Conservation (phyloP, 2,329 filamentous ascomycete genomes). For the Huntiella savannae region DNA sequence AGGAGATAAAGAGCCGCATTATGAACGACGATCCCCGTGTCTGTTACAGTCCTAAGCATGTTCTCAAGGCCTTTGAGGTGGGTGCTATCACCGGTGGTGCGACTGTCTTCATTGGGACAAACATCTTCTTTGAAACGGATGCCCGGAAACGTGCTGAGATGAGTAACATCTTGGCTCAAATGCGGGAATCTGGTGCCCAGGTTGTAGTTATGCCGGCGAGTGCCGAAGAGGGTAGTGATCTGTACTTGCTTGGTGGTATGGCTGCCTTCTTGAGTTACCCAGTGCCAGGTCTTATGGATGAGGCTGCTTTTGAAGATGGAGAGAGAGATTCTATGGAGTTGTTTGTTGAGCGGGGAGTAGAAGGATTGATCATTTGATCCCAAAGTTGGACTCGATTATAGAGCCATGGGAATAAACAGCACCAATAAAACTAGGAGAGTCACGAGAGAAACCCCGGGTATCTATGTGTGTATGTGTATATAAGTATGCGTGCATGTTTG, state of each 20-base stretch:
- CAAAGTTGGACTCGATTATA: not conserved
- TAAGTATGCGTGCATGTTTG: not conserved
- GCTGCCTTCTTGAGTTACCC: slow-evolving; percentile 85
- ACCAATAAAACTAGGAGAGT: not conserved
- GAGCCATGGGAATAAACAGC: not conserved
- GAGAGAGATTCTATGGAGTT: slow-evolving; percentile 7
- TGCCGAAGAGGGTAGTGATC: slow-evolving; percentile 68
- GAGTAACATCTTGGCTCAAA: slow-evolving; percentile 70
- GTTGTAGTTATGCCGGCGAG: slow-evolving; percentile 31
- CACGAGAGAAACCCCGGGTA: not conserved
- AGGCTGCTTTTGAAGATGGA: slow-evolving; percentile 28
- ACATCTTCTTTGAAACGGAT: slow-evolving; percentile 68
- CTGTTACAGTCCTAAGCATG: slow-evolving; percentile 74
- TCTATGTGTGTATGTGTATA: not conserved
- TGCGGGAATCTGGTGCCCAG: slow-evolving; percentile 64
- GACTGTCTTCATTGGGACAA: slow-evolving; percentile 69
- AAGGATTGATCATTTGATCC: slow-evolving; percentile 9
- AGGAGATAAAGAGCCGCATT: slow-evolving; percentile 56
- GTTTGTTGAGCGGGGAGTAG: slow-evolving; percentile 11
- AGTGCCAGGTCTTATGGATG: slow-evolving; percentile 60
- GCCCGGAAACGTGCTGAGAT: slow-evolving; percentile 59
- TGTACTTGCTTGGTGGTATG: slow-evolving; percentile 71
- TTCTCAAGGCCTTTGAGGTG: slow-evolving; percentile 64
- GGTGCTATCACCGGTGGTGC: slow-evolving; percentile 78
- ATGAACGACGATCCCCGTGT: slow-evolving; percentile 72